Percentiles rank a stretch among this genome's conserved stretches.
Evolutionary conservation across 805 yeast species (phyloP).

Genomic region (Yarrowia divulgata): DNA sequence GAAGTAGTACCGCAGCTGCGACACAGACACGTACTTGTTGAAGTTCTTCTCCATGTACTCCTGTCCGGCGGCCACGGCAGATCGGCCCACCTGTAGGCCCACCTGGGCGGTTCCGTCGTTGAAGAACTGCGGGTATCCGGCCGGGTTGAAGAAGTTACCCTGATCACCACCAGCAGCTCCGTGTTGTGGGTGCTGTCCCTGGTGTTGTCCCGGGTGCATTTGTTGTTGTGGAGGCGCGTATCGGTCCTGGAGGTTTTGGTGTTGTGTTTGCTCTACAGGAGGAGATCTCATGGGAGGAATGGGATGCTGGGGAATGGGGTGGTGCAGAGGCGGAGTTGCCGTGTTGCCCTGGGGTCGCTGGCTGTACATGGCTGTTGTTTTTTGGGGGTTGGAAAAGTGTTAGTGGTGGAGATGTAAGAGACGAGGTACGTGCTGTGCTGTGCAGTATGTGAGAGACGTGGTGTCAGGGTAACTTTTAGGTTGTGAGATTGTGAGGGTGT

Average conservation of each 20-base stretch:
- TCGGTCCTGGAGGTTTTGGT: conserved; percentile 35
- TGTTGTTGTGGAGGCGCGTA: conserved; percentile 45
- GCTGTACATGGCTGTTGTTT: conserved; percentile 10
- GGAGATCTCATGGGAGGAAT: conserved; percentile 52
- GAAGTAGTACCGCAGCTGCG: conserved; percentile 82
- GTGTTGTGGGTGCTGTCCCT: conserved; percentile 40
- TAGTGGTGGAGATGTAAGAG: neutral
- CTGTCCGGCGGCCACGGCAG: conserved; percentile 82
- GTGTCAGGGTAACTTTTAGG: conserved; percentile 28
- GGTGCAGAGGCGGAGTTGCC: conserved; percentile 53
- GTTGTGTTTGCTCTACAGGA: conserved; percentile 44
- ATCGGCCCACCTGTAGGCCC: conserved; percentile 88
- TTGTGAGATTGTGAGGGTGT: neutral
- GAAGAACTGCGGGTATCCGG: conserved; percentile 56
- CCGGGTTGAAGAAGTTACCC: conserved; percentile 45
- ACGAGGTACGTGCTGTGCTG: neutral
- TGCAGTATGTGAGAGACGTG: neutral
- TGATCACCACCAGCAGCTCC: conserved; percentile 46
- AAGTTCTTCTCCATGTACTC: conserved; percentile 77
- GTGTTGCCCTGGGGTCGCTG: conserved; percentile 17
- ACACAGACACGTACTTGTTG: conserved; percentile 57
- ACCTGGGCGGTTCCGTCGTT: conserved; percentile 81
- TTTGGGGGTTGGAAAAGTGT: neutral
- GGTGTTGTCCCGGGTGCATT: conserved; percentile 44
- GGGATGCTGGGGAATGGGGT: conserved; percentile 57